phyloP scores from a whole-genome alignment of 257 asterid species.

The Solanum chilense region DNA sequence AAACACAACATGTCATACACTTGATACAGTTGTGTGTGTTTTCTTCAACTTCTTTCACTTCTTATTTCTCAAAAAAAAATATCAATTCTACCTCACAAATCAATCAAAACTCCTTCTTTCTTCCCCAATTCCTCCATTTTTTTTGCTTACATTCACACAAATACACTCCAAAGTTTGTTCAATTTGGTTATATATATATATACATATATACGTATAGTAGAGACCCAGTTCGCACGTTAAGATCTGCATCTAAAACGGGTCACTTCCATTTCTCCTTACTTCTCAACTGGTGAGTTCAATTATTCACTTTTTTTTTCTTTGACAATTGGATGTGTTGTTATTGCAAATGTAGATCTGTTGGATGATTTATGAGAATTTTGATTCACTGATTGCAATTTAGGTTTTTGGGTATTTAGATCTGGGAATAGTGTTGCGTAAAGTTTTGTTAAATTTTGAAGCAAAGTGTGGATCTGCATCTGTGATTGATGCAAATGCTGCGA shows the following conservation, averaged over 20 bases:
- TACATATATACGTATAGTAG: neutral
- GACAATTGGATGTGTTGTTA: neutral
- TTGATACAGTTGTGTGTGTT: neutral
- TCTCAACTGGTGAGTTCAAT: neutral
- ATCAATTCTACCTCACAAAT: neutral
- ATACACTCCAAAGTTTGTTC: neutral
- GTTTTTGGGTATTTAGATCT: conserved; percentile 21
- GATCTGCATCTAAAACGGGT: neutral
- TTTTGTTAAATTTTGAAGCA: neutral
- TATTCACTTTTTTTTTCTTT: neutral
- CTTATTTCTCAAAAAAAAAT: neutral
- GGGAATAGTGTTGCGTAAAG: conserved; percentile 7
- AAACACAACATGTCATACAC: neutral
- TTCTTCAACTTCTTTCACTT: neutral
- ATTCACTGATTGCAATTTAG: conserved; percentile 21
- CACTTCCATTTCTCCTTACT: neutral
- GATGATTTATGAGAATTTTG: neutral
- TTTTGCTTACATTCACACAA: neutral
- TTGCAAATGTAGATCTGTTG: neutral
- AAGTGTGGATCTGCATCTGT: neutral
- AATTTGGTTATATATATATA: neutral
- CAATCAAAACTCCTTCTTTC: neutral
- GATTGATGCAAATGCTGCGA: neutral
- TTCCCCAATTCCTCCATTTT: neutral
- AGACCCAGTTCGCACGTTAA: neutral